Percentiles rank a stretch among this genome's conserved stretches.
These are phyloP conservation scores for Ceratonia siliqua DNA, from an alignment of 306 rosid species.

Conservation along the genomic window DNA sequence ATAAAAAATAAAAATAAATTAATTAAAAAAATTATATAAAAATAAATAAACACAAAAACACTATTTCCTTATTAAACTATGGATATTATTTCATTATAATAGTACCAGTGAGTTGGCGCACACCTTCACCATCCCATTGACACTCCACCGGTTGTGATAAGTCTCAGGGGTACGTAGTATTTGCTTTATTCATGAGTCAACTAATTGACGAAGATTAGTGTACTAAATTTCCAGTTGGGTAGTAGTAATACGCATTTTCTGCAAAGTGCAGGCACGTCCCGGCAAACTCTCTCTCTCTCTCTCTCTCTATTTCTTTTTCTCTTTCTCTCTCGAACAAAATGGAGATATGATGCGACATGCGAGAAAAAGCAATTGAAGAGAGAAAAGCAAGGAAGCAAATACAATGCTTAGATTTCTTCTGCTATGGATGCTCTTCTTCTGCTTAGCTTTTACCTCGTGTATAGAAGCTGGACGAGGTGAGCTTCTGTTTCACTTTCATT, in stretches of 20 bases:
- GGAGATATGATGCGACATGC: slow-evolving; percentile 29
- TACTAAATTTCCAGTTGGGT: slow-evolving; percentile 25
- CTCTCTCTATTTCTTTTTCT: background rate
- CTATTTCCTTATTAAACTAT: too few species aligned
- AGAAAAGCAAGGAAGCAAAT: slow-evolving; percentile 22
- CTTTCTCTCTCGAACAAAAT: slow-evolving; percentile 28
- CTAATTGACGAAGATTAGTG: slow-evolving; percentile 1
- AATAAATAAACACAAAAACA: too few species aligned
- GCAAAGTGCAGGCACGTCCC: slow-evolving; percentile 47
- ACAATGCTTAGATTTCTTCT: slow-evolving; percentile 58
- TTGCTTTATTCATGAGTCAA: slow-evolving; percentile 43
- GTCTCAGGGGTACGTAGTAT: slow-evolving; percentile 1
- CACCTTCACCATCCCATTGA: background rate
- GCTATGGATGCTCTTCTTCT: slow-evolving; percentile 51
- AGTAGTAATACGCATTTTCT: background rate
- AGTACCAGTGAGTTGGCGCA: slow-evolving; percentile 23
- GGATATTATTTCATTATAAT: too few species aligned
- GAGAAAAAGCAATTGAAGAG: background rate
- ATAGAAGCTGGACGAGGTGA: slow-evolving; percentile 51
- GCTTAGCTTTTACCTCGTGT: slow-evolving; percentile 34
- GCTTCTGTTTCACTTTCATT: slow-evolving; percentile 24
- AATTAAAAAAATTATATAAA: too few species aligned
- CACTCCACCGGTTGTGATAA: slow-evolving; percentile 1
- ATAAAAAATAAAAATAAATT: too few species aligned
- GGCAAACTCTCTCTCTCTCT: slow-evolving; percentile 6